phyloP scores from a whole-genome alignment of 2,329 filamentous ascomycete species.

The Colletotrichum siamense region DNA sequence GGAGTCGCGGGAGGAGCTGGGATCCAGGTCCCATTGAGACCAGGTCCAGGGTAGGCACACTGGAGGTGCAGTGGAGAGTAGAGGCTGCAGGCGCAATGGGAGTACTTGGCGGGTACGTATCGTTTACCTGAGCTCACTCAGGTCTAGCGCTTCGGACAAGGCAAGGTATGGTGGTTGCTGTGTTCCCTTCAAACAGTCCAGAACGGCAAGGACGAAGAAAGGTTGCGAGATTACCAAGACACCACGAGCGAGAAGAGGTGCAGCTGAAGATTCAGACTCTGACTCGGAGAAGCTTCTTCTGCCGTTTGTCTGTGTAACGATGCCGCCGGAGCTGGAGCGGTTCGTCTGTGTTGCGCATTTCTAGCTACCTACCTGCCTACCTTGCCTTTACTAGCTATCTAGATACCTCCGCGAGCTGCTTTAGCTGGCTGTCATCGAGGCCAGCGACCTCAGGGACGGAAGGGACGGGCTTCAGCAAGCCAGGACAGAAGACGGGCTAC shows the following conservation, averaged over 20 bases:
- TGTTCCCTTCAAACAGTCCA: background rate
- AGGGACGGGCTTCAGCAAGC: background rate
- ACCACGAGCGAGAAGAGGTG: background rate
- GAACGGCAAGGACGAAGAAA: background rate
- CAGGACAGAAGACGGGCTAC: background rate
- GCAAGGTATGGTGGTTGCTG: background rate
- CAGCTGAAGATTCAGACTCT: background rate
- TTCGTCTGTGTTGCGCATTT: background rate
- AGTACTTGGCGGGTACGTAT: conserved; percentile 11
- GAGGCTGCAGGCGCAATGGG: background rate
- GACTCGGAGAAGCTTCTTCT: background rate
- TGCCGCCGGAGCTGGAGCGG: background rate
- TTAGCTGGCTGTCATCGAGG: background rate
- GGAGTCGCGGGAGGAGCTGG: conserved; percentile 21
- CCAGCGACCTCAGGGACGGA: background rate
- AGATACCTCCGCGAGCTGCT: background rate
- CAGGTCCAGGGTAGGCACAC: conserved; percentile 12
- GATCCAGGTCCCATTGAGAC: conserved; percentile 1
- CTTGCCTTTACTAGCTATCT: background rate
- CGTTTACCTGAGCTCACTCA: background rate
- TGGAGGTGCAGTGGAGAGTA: conserved; percentile 6
- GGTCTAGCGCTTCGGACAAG: background rate
- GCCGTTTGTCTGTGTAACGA: background rate
- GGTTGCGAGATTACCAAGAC: conserved; percentile 17
- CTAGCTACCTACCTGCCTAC: background rate